Percentiles rank a stretch among this genome's conserved stretches.
These are phyloP conservation scores for Musa acuminata DNA, from an alignment of 176 grass and related monocot species.

Conservation along the genomic window DNA sequence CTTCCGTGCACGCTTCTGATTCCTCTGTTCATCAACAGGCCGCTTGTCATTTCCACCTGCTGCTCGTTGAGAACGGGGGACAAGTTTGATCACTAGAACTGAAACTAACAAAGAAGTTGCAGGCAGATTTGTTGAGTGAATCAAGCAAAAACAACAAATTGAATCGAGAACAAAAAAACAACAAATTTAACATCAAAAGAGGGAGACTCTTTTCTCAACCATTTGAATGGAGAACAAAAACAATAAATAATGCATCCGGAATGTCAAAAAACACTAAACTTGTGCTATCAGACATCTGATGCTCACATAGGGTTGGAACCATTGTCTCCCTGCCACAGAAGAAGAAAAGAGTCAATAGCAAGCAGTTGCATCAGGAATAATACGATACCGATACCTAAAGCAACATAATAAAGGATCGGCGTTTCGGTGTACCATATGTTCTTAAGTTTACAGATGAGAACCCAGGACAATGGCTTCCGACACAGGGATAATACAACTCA, in stretches of 20 bases:
- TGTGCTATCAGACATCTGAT: background rate
- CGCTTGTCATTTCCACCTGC: no score
- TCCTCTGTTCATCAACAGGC: no score
- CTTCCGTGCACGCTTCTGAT: no score
- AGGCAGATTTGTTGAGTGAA: no score
- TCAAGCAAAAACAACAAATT: background rate
- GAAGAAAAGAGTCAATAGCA: conserved; percentile 1
- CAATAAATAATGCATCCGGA: background rate
- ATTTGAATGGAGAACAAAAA: background rate
- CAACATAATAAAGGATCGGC: background rate
- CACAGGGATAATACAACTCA: background rate
- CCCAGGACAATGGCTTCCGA: background rate
- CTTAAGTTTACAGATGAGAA: background rate
- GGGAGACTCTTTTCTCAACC: no score
- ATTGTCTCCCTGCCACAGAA: background rate
- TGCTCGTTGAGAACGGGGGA: no score
- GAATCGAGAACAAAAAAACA: background rate
- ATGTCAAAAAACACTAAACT: conserved; percentile 2
- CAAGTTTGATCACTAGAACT: no score
- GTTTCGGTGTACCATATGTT: no score
- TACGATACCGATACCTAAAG: background rate
- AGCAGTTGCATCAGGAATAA: background rate
- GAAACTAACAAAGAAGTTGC: no score
- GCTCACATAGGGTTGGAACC: background rate
- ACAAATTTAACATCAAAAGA: background rate